These are phyloP conservation scores for Blastobotrys niveus DNA, from an alignment of 1,139 yeast genomes.

Conservation along the genomic window DNA sequence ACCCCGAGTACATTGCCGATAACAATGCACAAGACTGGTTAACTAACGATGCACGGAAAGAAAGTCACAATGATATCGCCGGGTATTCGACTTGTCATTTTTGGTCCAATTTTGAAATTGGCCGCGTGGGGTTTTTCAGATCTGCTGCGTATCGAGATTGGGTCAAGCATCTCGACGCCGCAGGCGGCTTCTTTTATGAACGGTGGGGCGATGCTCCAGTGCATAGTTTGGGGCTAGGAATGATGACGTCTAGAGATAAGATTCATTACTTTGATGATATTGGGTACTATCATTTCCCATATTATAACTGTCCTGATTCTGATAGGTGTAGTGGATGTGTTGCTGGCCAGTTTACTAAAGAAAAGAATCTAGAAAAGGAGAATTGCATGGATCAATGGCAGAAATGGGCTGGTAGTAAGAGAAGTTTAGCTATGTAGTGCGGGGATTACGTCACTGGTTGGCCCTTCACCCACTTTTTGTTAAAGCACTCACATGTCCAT, in stretches of 20 bases:
- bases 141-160: conserved; percentile 58
- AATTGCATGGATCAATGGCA: conserved; percentile 70
- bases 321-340: conserved; percentile 41
- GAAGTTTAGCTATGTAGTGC: neutral
- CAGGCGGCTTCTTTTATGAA: conserved; percentile 81
- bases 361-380: conserved; percentile 48
- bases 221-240: conserved; percentile 65
- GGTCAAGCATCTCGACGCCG: conserved; percentile 56
- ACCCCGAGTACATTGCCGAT: conserved; percentile 56
- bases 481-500: neutral
- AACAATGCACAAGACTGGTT: conserved; percentile 71
- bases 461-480: neutral
- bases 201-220: conserved; percentile 95
- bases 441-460: neutral
- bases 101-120: conserved; percentile 83
- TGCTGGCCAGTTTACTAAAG: conserved; percentile 44
- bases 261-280: conserved; percentile 88
- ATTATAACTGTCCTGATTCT: conserved; percentile 60
- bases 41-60: conserved; percentile 43
- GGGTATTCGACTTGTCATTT: conserved; percentile 85
- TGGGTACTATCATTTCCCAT: conserved; percentile 73
- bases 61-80: conserved; percentile 44
- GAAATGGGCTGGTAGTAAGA: neutral
- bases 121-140: conserved; percentile 73
- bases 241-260: conserved; percentile 63